Conservation (phyloP, 495 filamentous ascomycete species). For the Astrocystis sublimbata region DNA sequence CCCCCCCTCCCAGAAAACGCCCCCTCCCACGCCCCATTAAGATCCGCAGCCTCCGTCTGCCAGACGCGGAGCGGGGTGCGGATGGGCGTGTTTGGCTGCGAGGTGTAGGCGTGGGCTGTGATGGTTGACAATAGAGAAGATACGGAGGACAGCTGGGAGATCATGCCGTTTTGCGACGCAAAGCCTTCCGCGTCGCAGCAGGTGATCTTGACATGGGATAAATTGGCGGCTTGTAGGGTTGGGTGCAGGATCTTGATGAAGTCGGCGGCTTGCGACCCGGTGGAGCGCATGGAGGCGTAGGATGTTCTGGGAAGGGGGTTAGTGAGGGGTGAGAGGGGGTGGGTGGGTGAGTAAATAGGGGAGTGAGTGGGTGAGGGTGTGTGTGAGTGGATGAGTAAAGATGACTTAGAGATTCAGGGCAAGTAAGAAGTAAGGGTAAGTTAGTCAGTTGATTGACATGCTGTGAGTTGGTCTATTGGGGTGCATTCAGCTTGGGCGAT, state of each 20-base stretch:
- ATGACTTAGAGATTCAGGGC: too few species aligned
- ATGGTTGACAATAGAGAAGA: conserved; percentile 42
- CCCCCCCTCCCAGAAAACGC: conserved; percentile 47
- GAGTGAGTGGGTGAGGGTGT: too few species aligned
- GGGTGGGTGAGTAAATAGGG: too few species aligned
- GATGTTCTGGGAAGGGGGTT: too few species aligned
- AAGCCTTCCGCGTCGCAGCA: conserved; percentile 59
- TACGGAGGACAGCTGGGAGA: conserved; percentile 42
- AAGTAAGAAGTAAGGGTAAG: too few species aligned
- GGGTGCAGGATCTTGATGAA: conserved; percentile 53
- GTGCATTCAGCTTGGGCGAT: too few species aligned
- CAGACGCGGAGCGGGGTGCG: conserved; percentile 44
- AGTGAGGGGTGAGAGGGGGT: too few species aligned
- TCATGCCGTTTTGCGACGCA: conserved; percentile 41
- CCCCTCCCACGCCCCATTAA: conserved; percentile 44
- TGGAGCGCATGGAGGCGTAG: conserved; percentile 46
- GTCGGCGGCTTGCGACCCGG: conserved; percentile 52
- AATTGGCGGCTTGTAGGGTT: conserved; percentile 44
- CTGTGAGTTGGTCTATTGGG: background rate
- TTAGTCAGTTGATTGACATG: too few species aligned
- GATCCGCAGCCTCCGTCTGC: conserved; percentile 56
- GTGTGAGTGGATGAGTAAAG: too few species aligned
- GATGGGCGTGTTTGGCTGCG: conserved; percentile 38
- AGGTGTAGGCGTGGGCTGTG: conserved; percentile 52
- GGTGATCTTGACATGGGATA: conserved; percentile 42